Evolutionary conservation across 2,329 filamentous ascomycete genomes (phyloP).

Genomic region (Clonostachys chloroleuca): DNA sequence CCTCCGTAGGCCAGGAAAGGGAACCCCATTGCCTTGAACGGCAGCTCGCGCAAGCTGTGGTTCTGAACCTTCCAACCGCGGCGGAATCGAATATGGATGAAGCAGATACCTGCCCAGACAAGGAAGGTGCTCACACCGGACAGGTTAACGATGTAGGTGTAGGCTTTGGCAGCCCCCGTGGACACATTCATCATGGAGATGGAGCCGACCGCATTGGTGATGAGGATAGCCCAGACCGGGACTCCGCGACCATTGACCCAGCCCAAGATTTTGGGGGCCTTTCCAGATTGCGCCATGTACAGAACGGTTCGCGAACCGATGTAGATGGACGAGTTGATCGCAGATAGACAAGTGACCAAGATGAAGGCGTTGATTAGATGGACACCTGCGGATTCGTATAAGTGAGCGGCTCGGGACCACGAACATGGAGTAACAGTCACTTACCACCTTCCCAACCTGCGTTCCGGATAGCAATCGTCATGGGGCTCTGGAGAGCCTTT

Average conservation of each 20-base stretch:
- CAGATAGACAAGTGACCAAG: constrained; percentile 66
- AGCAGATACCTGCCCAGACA: constrained; percentile 66
- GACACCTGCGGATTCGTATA: constrained; percentile 29
- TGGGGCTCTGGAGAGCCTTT: constrained; percentile 65
- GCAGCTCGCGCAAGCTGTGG: constrained; percentile 45
- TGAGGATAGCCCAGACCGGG: constrained; percentile 55
- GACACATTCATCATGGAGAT: constrained; percentile 73
- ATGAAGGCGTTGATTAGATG: constrained; percentile 78
- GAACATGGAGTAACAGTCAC: constrained; percentile 7
- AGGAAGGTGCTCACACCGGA: constrained; percentile 67
- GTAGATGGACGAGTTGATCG: constrained; percentile 73
- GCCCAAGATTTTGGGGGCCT: constrained; percentile 66
- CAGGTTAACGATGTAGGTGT: constrained; percentile 66
- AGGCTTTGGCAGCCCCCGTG: constrained; percentile 61
- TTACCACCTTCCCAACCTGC: constrained; percentile 66
- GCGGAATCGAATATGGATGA: constrained; percentile 70
- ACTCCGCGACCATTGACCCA: constrained; percentile 63
- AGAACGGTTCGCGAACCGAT: constrained; percentile 71
- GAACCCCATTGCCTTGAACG: constrained; percentile 49
- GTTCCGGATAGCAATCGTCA: constrained; percentile 70
- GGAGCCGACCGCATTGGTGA: constrained; percentile 67
- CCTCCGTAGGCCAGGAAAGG: constrained; percentile 58
- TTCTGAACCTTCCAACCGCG: constrained; percentile 57
- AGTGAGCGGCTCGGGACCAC: too few relatives aligned
- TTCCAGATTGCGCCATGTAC: constrained; percentile 70